Conservation (phyloP, 108 stramenopile species). For the Seminavis robusta region DNA sequence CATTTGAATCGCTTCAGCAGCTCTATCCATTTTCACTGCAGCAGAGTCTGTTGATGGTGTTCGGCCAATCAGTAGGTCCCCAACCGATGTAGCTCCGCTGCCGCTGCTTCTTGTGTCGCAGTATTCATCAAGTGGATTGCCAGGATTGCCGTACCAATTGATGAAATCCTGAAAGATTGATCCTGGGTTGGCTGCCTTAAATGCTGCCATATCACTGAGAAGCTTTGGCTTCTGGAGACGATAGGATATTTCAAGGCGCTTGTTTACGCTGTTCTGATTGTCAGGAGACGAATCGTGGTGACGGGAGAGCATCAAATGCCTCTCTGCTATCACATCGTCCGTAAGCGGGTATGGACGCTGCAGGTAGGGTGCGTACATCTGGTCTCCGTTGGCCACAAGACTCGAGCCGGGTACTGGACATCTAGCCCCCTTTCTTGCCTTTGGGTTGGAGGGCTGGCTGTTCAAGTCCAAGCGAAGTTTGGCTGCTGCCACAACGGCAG, state of each 20-base stretch:
- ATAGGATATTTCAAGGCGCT: constrained; percentile 64
- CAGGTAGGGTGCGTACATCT: constrained; percentile 83
- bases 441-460: too few species aligned
- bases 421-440: constrained; percentile 57
- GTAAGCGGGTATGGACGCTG: constrained; percentile 77
- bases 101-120: constrained; percentile 5
- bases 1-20: constrained; percentile 63
- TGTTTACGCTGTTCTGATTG: constrained; percentile 23
- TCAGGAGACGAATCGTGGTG: neutral
- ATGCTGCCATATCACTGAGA: constrained; percentile 80
- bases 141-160: constrained; percentile 82
- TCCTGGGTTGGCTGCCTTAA: constrained; percentile 83
- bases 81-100: constrained; percentile 13
- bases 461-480: too few species aligned
- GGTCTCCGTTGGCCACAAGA: constrained; percentile 55
- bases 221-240: constrained; percentile 76
- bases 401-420: constrained; percentile 63
- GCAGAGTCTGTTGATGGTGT: constrained; percentile 18
- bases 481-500: too few species aligned
- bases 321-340: constrained; percentile 68
- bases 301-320: constrained; percentile 57
- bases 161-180: constrained; percentile 75
- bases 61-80: constrained; percentile 20
- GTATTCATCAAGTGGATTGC: constrained; percentile 69
- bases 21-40: constrained; percentile 47